A percentile compares a stretch with the other conserved stretches of the same genome.
phyloP scores from a whole-genome alignment of 306 rosid genomes.

The Vicia faba region DNA sequence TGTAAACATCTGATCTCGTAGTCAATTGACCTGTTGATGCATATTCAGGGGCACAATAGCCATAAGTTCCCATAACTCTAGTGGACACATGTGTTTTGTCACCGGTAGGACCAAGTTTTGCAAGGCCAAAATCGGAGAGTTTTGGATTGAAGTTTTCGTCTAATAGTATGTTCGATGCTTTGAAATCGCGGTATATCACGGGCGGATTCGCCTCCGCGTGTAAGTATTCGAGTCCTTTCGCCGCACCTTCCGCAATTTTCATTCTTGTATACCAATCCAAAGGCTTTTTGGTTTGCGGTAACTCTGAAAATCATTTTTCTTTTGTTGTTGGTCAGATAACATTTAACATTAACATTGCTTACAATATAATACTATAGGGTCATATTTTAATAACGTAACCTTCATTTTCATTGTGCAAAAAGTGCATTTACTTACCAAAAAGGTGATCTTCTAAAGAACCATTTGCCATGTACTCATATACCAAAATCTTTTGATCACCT shows the following conservation, averaged over 20 bases:
- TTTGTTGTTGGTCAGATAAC: slow-evolving; percentile 28
- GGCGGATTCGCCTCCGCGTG: slow-evolving; percentile 85
- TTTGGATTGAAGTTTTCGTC: slow-evolving; percentile 80
- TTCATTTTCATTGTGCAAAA: not conserved
- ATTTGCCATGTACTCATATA: slow-evolving; percentile 77
- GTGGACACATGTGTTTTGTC: slow-evolving; percentile 87
- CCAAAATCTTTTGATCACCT: slow-evolving; percentile 81
- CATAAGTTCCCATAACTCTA: slow-evolving; percentile 98
- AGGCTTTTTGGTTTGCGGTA: slow-evolving; percentile 44
- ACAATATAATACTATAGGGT: not conserved
- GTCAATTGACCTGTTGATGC: slow-evolving; percentile 80
- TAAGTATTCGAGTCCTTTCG: slow-evolving; percentile 82
- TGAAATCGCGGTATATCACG: slow-evolving; percentile 87
- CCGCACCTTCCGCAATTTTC: slow-evolving; percentile 90
- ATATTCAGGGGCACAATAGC: slow-evolving; percentile 97
- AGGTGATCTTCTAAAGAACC: slow-evolving; percentile 95
- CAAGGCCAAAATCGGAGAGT: slow-evolving; percentile 92
- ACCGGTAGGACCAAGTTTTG: slow-evolving; percentile 91
- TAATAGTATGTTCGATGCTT: slow-evolving; percentile 81
- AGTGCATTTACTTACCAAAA: slow-evolving; percentile 61
- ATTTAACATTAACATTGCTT: not conserved
- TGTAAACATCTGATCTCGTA: slow-evolving; percentile 78
- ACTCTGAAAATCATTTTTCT: slow-evolving; percentile 49
- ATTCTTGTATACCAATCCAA: slow-evolving; percentile 83
- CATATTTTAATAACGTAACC: too few species aligned